These are phyloP conservation scores for Cadophora sp. DNA, from an alignment of 2,329 filamentous ascomycete species.

Conservation along the genomic window DNA sequence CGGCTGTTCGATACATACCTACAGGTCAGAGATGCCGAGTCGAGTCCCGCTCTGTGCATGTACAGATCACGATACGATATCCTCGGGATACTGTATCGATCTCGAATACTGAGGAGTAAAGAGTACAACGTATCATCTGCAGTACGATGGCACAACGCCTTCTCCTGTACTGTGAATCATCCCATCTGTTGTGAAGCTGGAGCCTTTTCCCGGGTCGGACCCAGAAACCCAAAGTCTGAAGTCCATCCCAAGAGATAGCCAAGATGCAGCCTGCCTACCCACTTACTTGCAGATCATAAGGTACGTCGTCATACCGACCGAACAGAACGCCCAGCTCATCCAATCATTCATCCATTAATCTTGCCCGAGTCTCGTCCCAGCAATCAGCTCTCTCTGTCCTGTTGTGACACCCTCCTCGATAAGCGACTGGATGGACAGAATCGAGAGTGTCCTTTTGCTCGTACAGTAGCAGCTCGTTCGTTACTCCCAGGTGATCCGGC, in stretches of 20 bases:
- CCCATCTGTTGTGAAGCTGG: neutral
- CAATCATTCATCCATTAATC: neutral
- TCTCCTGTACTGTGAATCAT: no score
- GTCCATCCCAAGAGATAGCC: neutral
- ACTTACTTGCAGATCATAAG: neutral
- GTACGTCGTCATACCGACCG: neutral
- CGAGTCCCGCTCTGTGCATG: no score
- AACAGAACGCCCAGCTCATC: neutral
- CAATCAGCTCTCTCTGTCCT: neutral
- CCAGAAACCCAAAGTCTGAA: neutral
- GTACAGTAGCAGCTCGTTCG: no score
- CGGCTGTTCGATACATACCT: no score
- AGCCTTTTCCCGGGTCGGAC: neutral
- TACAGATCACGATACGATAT: no score
- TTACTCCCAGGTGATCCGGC: neutral
- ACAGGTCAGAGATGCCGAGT: neutral
- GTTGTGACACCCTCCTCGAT: slow-evolving; percentile 1
- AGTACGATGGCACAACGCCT: neutral
- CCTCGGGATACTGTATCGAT: no score
- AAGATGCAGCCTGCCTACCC: neutral
- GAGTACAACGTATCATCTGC: slow-evolving; percentile 1
- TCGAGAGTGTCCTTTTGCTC: neutral
- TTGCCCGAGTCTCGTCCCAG: neutral
- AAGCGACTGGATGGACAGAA: neutral
- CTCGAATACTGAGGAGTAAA: neutral